These are phyloP conservation scores for Linum trigynum DNA, from an alignment of 345 rosid genomes.

Conservation along the genomic window DNA sequence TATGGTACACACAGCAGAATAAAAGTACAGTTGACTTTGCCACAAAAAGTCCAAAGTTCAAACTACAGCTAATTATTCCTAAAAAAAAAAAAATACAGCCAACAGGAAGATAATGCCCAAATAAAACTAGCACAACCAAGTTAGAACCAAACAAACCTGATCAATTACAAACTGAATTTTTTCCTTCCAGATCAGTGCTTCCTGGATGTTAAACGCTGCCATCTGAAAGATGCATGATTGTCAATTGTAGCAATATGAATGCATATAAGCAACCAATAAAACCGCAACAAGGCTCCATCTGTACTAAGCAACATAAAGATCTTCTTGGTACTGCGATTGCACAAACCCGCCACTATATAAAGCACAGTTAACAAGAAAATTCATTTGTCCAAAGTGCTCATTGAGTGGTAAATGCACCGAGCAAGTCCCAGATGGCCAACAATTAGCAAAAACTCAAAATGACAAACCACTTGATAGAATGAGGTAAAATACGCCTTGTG, in stretches of 20 bases:
- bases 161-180: conserved; percentile 83
- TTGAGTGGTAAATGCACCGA: background rate
- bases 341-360: background rate
- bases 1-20: too few relatives aligned
- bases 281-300: background rate
- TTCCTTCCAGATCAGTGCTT: conserved; percentile 87
- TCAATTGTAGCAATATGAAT: too few relatives aligned
- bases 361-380: background rate
- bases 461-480: background rate
- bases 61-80: background rate
- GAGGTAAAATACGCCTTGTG: background rate
- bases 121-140: background rate
- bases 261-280: background rate
- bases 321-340: background rate
- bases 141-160: conserved; percentile 47
- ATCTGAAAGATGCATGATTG: conserved; percentile 34
- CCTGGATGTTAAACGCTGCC: conserved; percentile 99
- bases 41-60: background rate
- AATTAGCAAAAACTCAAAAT: background rate
- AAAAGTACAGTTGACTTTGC: background rate
- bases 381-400: background rate
- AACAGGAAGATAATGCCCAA: background rate
- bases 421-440: background rate
- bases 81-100: too few relatives aligned
- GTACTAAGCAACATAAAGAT: background rate